These are phyloP conservation scores for Amaranthus palmeri DNA, from an alignment of 148 eudicot genomes.

Conservation along the genomic window DNA sequence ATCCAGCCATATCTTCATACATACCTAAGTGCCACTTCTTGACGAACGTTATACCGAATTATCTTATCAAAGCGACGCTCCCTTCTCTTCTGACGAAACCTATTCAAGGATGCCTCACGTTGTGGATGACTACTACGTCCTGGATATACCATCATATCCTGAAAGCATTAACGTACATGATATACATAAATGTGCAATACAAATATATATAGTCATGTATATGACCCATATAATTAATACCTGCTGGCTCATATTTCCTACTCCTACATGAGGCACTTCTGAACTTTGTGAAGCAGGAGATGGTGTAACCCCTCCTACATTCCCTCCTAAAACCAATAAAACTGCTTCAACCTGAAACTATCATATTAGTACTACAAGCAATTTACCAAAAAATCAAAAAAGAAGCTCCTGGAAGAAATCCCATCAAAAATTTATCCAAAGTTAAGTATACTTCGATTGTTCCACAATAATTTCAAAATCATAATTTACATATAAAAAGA, in stretches of 20 bases:
- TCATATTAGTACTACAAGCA: background rate
- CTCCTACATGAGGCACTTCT: slow-evolving; percentile 30
- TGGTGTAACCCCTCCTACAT: slow-evolving; percentile 45
- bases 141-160: slow-evolving; percentile 57
- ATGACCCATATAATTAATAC: slow-evolving; percentile 25
- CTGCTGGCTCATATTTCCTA: slow-evolving; percentile 45
- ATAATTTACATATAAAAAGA: too few relatives aligned
- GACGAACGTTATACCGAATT: slow-evolving; percentile 75
- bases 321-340: slow-evolving; percentile 56
- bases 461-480: too few relatives aligned
- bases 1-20: background rate
- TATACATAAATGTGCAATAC: too few relatives aligned
- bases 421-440: too few relatives aligned
- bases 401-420: background rate
- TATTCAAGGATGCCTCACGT: slow-evolving; percentile 74
- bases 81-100: slow-evolving; percentile 90
- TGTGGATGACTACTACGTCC: slow-evolving; percentile 57
- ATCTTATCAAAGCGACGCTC: slow-evolving; percentile 88
- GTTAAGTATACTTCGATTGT: too few relatives aligned
- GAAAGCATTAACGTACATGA: slow-evolving; percentile 1
- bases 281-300: slow-evolving; percentile 46
- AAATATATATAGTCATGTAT: background rate
- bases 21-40: slow-evolving; percentile 92
- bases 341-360: slow-evolving; percentile 63
- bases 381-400: background rate